Base-by-base conservation (phyloP, 116 monocot genomes). In the Iris pallida region DNA sequence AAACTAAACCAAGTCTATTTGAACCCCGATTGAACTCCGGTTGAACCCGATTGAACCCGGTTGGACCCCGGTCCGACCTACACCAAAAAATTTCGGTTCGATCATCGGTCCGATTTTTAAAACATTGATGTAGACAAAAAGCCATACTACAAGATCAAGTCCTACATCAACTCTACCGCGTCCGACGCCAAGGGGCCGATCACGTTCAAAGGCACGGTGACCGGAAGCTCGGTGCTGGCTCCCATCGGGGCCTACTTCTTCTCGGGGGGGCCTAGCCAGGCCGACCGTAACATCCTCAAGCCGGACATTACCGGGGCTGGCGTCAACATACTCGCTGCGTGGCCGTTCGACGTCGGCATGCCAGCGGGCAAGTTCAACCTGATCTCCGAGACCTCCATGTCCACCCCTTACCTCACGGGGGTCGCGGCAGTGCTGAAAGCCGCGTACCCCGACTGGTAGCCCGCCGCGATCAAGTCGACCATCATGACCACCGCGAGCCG, bases 401-500 rank as follows among this genome's bases (percentile, higher is more conserved):
- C 60, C 40, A 41, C 60, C 41, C 60, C 60, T 61, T 40, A 61
- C 17, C 60, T 61, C 10, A 61, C 30, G 11, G 60, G 60, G 10
- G 41, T 61, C 8, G 60, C 60, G 6, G 30, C 60, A 18, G 10
- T 61, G 20, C 3, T 61, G 17, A 61, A 61, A 14, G 17, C 4
- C 14, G 7, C 8, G 8, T 40, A 61, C 41, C 60, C 60, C 20
- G 60, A 61, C 11, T 61, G 60, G 60, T 61, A 19, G 1, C 60
- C 60, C 0, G 60, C 60, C 41, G 60, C 60, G 7, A 61, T 61
- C 6, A 61, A 61, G 41, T 61, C 60, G 11, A 40, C 60, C 20
- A 61, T 61, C 4, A 61, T 61, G 60, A 61, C 60, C 7, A 61
- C 60, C 11, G 20, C 60, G n/a, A n/a, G n/a, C n/a, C n/a, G n/a